Percentiles rank a stretch among this genome's conserved stretches.
Evolutionary conservation across 2,329 filamentous ascomycete genomes (phyloP).

Genomic region (Ascochyta lentis): DNA sequence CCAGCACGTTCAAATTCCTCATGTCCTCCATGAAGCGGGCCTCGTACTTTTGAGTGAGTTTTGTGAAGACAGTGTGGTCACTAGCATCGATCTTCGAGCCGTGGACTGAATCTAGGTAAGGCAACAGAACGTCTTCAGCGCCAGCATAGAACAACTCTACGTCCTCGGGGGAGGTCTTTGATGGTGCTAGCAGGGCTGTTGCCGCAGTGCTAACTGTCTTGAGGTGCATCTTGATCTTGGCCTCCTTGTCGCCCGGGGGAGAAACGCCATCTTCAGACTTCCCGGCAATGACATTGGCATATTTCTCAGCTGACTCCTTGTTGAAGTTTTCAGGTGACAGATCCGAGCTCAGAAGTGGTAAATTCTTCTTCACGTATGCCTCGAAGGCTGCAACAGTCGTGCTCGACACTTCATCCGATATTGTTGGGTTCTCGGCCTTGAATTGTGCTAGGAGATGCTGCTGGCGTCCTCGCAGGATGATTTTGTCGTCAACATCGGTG

Average conservation of each 20-base stretch:
- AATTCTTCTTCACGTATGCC: constrained; percentile 72
- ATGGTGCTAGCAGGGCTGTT: constrained; percentile 53
- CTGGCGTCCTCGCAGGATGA: constrained; percentile 72
- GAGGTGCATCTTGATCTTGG: constrained; percentile 90
- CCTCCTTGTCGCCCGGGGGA: constrained; percentile 74
- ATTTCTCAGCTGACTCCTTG: constrained; percentile 57
- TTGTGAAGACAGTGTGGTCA: constrained; percentile 81
- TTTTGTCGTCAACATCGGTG: constrained; percentile 67
- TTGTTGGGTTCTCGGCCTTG: constrained; percentile 58
- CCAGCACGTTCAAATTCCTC: constrained; percentile 81
- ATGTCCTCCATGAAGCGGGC: constrained; percentile 88
- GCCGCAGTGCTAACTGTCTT: constrained; percentile 65
- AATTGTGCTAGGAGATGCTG: constrained; percentile 78
- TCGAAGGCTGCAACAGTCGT: constrained; percentile 60
- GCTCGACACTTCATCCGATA: constrained; percentile 55
- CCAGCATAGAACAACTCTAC: constrained; percentile 61
- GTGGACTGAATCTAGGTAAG: constrained; percentile 75
- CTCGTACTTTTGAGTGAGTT: constrained; percentile 85
- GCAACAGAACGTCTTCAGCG: constrained; percentile 74
- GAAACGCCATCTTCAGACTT: constrained; percentile 61
- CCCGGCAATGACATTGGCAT: constrained; percentile 62
- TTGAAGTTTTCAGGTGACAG: constrained; percentile 57
- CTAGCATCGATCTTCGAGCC: constrained; percentile 64
- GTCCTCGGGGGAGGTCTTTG: constrained; percentile 38
- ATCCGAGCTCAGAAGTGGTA: constrained; percentile 57